Conservation (phyloP, 495 filamentous ascomycete species). For the Trichoderma reesei region DNA sequence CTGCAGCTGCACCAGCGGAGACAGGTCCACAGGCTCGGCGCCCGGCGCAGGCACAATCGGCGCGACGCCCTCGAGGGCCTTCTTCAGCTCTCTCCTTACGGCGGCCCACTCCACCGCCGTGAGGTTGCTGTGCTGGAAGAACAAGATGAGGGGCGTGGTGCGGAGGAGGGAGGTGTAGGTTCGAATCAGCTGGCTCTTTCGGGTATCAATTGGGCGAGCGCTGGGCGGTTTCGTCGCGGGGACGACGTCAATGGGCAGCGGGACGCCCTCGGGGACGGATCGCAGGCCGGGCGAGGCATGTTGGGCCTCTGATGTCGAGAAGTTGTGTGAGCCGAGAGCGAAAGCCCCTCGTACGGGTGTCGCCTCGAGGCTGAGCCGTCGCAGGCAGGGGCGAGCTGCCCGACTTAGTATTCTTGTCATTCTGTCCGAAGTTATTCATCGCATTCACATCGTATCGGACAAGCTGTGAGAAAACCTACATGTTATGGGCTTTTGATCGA, state of each 20-base stretch:
- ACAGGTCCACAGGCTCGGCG: conserved; percentile 18
- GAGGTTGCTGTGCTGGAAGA: conserved; percentile 97
- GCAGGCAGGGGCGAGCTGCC: conserved; percentile 7
- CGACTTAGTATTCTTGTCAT: conserved; percentile 3
- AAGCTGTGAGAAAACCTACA: neutral
- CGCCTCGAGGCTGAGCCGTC: neutral
- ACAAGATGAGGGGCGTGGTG: conserved; percentile 74
- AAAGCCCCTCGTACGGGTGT: neutral
- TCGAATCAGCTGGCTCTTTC: conserved; percentile 90
- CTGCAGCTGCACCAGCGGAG: conserved; percentile 59
- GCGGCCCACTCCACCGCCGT: conserved; percentile 78
- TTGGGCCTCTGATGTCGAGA: conserved; percentile 6
- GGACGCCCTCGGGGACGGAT: neutral
- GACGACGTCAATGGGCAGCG: conserved; percentile 36
- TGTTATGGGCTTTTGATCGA: neutral
- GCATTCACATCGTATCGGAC: neutral
- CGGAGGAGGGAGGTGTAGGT: conserved; percentile 89
- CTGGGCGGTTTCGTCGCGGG: conserved; percentile 79
- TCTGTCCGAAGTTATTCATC: neutral
- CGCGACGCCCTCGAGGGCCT: conserved; percentile 54
- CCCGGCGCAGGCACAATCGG: conserved; percentile 11
- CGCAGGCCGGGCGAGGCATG: neutral
- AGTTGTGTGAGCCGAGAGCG: neutral
- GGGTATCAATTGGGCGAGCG: conserved; percentile 70
- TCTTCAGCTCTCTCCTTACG: conserved; percentile 69